Evolutionary conservation across 2,329 filamentous ascomycete species (phyloP).

Genomic region (Botryosphaeria dothidea): DNA sequence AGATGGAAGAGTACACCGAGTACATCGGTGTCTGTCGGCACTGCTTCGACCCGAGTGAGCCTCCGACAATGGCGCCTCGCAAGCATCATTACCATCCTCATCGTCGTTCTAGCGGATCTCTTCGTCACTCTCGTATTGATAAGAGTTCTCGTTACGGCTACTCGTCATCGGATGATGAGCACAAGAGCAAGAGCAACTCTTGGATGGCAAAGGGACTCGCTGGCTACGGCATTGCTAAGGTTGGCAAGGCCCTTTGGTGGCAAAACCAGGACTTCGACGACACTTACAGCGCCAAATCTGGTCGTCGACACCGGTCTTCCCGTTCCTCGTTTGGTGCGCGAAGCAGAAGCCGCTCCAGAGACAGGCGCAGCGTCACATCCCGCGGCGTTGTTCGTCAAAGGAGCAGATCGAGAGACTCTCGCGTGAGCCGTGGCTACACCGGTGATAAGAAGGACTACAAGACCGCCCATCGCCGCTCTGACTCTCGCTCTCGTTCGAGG

Average conservation of each 20-base stretch:
- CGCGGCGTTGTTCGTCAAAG: slow-evolving; percentile 42
- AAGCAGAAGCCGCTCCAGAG: slow-evolving; percentile 37
- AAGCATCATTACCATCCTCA: slow-evolving; percentile 58
- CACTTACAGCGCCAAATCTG: slow-evolving; percentile 60
- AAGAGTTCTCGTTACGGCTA: slow-evolving; percentile 60
- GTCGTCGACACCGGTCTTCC: slow-evolving; percentile 40
- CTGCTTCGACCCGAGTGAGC: slow-evolving; percentile 63
- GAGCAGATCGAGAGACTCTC: slow-evolving; percentile 37
- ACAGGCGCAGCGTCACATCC: slow-evolving; percentile 47
- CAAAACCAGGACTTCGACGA: slow-evolving; percentile 59
- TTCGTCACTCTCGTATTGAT: slow-evolving; percentile 51
- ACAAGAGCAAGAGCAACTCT: slow-evolving; percentile 48
- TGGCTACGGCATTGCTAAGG: slow-evolving; percentile 53
- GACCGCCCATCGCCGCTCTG: slow-evolving; percentile 33
- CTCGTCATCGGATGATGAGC: slow-evolving; percentile 55
- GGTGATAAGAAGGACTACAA: slow-evolving; percentile 38
- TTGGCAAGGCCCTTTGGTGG: slow-evolving; percentile 56
- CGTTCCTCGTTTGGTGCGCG: slow-evolving; percentile 33
- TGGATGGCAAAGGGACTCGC: slow-evolving; percentile 58
- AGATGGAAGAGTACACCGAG: slow-evolving; percentile 69
- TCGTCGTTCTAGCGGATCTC: slow-evolving; percentile 47
- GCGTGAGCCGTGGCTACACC: slow-evolving; percentile 33
- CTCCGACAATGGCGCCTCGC: slow-evolving; percentile 58
- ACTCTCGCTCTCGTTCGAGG: slow-evolving; percentile 46
- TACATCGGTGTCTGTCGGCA: slow-evolving; percentile 66